These are phyloP conservation scores for Arthrinium puccinioides DNA, from an alignment of 2,329 filamentous ascomycete species.

Conservation along the genomic window DNA sequence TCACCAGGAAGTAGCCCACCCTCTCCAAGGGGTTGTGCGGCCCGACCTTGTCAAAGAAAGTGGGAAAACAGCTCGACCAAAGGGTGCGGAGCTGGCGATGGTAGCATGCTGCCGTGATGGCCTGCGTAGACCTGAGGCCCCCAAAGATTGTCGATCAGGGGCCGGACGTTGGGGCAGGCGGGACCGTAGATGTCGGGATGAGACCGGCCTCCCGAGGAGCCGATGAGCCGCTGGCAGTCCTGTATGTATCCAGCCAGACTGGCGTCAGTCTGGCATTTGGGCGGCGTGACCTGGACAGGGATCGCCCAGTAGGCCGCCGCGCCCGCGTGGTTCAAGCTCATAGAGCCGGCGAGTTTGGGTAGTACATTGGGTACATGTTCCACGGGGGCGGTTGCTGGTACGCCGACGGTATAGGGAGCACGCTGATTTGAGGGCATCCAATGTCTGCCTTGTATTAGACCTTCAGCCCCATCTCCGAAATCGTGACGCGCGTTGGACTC, in stretches of 20 bases:
- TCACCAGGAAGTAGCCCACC: slow-evolving; percentile 23
- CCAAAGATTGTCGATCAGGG: slow-evolving; percentile 19
- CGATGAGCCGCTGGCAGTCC: slow-evolving; percentile 25
- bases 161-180: slow-evolving; percentile 23
- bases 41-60: slow-evolving; percentile 21
- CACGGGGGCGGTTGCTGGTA: slow-evolving; percentile 25
- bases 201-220: slow-evolving; percentile 11
- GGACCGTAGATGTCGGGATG: slow-evolving; percentile 24
- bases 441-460: slow-evolving; percentile 23
- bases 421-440: slow-evolving; percentile 22
- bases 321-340: slow-evolving; percentile 2
- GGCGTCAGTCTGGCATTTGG: slow-evolving; percentile 25
- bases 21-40: slow-evolving; percentile 22
- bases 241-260: slow-evolving; percentile 27
- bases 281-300: slow-evolving; percentile 21
- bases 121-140: neutral
- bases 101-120: neutral
- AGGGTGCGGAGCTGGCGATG: slow-evolving; percentile 12
- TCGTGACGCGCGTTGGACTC: slow-evolving; percentile 10
- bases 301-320: slow-evolving; percentile 22
- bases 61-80: slow-evolving; percentile 21
- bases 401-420: slow-evolving; percentile 22
- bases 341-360: slow-evolving; percentile 19
- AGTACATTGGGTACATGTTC: slow-evolving; percentile 28
- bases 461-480: slow-evolving; percentile 11